These are phyloP conservation scores for Candida insectorum DNA, from an alignment of 805 yeast species.

Conservation along the genomic window DNA sequence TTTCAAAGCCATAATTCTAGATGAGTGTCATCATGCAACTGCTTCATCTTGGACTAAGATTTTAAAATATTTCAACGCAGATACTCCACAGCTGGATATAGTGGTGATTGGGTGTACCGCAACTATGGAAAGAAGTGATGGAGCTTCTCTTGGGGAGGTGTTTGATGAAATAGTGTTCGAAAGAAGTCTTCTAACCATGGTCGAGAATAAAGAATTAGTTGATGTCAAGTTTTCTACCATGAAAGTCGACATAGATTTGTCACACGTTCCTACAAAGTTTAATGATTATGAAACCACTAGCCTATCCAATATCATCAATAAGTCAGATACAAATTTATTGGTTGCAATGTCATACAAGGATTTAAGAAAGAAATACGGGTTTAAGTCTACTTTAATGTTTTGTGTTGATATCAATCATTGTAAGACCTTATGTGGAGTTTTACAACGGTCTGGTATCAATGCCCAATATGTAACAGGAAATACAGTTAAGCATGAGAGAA, in stretches of 20 bases:
- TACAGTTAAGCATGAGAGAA: constrained; percentile 54
- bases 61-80: constrained; percentile 55
- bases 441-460: constrained; percentile 57
- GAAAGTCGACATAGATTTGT: constrained; percentile 43
- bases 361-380: constrained; percentile 27
- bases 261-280: constrained; percentile 21
- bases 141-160: constrained; percentile 49
- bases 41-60: constrained; percentile 63
- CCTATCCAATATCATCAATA: constrained; percentile 55
- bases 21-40: constrained; percentile 91
- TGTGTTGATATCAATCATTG: constrained; percentile 76
- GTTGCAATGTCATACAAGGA: constrained; percentile 52
- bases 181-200: constrained; percentile 61
- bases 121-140: constrained; percentile 77
- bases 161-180: constrained; percentile 77
- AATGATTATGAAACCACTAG: constrained; percentile 56
- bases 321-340: constrained; percentile 49
- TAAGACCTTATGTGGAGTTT: constrained; percentile 45
- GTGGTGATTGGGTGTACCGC: constrained; percentile 85
- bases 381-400: constrained; percentile 69
- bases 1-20: constrained; percentile 75
- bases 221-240: constrained; percentile 66
- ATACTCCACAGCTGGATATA: constrained; percentile 36
- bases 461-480: constrained; percentile 71
- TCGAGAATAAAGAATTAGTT: constrained; percentile 63